Percentiles rank a stretch among this genome's conserved stretches.
These are phyloP conservation scores for Gonium pectorale DNA, from an alignment of 139 green algal genomes.

Conservation along the genomic window DNA sequence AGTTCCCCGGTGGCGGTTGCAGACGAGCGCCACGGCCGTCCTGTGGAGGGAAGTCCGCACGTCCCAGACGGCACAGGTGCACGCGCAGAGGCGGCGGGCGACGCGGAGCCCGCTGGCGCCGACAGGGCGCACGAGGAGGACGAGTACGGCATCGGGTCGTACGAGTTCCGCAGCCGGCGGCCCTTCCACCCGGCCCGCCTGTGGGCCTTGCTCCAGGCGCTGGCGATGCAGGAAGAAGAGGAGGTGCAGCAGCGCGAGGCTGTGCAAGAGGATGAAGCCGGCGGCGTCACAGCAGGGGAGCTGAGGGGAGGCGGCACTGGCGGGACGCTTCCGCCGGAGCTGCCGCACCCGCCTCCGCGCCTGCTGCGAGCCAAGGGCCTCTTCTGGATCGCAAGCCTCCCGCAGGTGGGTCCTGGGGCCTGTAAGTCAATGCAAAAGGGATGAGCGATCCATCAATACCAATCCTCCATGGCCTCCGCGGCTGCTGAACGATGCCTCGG, in stretches of 20 bases:
- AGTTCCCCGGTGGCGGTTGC: neutral
- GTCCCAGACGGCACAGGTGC: neutral
- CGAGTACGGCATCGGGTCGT: constrained; percentile 54
- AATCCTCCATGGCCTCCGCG: no score
- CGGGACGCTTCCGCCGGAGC: neutral
- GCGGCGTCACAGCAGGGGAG: neutral
- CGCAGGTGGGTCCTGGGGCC: constrained; percentile 40
- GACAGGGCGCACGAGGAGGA: constrained; percentile 44
- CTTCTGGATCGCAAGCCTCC: constrained; percentile 44
- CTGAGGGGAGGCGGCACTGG: neutral
- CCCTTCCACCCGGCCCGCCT: constrained; percentile 53
- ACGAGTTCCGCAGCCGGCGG: constrained; percentile 38
- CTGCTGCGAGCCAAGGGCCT: constrained; percentile 47
- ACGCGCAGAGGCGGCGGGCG: neutral
- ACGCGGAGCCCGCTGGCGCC: neutral
- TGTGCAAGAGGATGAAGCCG: neutral
- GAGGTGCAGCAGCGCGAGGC: neutral
- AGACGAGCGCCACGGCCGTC: neutral
- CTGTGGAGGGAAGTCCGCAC: neutral
- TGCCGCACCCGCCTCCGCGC: neutral
- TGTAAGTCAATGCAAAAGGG: no score
- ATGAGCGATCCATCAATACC: no score
- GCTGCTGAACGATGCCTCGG: no score
- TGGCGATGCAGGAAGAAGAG: neutral
- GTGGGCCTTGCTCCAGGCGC: constrained; percentile 21